Evolutionary conservation across 345 rosid genomes (phyloP), one percentile per base, ranked within the genome.

Genomic region (Turritis glabra): DNA sequence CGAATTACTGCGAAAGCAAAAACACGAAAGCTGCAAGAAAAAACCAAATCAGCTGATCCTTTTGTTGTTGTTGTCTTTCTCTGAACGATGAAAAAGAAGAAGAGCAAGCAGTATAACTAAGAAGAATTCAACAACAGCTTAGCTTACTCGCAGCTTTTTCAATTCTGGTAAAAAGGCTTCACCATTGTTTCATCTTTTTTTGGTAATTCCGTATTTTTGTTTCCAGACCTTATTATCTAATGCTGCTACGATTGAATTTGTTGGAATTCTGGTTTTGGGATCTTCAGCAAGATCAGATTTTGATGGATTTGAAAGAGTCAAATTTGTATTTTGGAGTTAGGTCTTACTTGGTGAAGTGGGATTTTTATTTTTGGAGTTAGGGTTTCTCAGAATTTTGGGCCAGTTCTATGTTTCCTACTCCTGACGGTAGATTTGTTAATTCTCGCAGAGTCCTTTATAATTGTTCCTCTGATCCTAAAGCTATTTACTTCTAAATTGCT

Each of bases 281-380:
- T 30, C 12, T 41, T n/a, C 17, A 40, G 1, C 44, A 40, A 40
- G 62, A 38, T 63, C 35, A 46, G 40, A 73, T 3, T 35, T 64
- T 72, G n/a, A 62, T 62, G 69, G 52, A 40, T 53, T 72, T 43
- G 65, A 55, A 64, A 43, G 56, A 64, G 57, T 73, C 57, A 43
- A 23, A 73, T 19, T 67, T 51, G 67, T 29, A n/a, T n/a, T n/a
- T 17, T 72, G 37, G 27, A n/a, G n/a, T n/a, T 71, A 60, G 53
- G 58, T 71, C 67, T 72, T 61, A 61, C 76, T 62, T 19, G n/a
- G n/a, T n/a, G 19, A 63, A 43, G 51, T 68, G 12, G 17, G 26
- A 17, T n/a, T 53, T 12, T 30, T 17, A 4, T 11, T 3, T 6
- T 41, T 14, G 5, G 18, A 37, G 59, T 22, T 70, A 71, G 51